These are phyloP conservation scores for Pythium monospermum DNA, from an alignment of 352 stramenopile genomes.

Conservation along the genomic window DNA sequence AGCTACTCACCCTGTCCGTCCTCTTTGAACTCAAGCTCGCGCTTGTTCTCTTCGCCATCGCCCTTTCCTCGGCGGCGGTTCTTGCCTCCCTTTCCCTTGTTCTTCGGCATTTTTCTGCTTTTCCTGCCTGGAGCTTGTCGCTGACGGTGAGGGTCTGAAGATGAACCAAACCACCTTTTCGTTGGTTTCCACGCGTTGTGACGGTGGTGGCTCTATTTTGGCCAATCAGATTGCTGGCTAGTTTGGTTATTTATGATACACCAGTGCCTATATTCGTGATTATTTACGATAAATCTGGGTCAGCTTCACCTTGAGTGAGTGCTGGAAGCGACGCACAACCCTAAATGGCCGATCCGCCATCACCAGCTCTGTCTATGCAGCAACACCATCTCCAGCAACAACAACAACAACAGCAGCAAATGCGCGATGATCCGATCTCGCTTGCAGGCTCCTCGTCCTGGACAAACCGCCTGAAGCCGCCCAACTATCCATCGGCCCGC, in stretches of 20 bases:
- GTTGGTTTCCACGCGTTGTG: conserved; percentile 22
- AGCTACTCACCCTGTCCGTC: conserved; percentile 90
- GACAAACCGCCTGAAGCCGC: conserved; percentile 17
- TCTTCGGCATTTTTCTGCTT: conserved; percentile 65
- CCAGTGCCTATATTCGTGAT: conserved; percentile 1
- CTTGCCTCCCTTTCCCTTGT: conserved; percentile 97
- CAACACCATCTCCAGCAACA: not conserved
- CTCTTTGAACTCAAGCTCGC: conserved; percentile 99
- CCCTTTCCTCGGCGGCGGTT: conserved; percentile 98
- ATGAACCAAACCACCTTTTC: conserved; percentile 11
- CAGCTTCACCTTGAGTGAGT: too few relatives aligned
- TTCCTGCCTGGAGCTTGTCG: conserved; percentile 2
- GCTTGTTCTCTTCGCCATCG: conserved; percentile 98
- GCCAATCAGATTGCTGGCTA: too few relatives aligned
- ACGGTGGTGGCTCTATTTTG: too few relatives aligned
- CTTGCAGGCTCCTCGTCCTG: conserved; percentile 16
- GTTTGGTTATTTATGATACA: not conserved
- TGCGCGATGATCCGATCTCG: conserved; percentile 10
- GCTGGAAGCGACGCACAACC: too few relatives aligned
- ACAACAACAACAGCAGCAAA: not conserved
- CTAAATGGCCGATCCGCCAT: too few relatives aligned
- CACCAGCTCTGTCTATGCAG: too few relatives aligned
- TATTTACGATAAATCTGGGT: too few relatives aligned
- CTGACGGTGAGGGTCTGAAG: conserved; percentile 1
- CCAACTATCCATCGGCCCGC: conserved; percentile 17